phyloP scores from a whole-genome alignment of 129 eudicot genomes.

The Flaveria robusta region DNA sequence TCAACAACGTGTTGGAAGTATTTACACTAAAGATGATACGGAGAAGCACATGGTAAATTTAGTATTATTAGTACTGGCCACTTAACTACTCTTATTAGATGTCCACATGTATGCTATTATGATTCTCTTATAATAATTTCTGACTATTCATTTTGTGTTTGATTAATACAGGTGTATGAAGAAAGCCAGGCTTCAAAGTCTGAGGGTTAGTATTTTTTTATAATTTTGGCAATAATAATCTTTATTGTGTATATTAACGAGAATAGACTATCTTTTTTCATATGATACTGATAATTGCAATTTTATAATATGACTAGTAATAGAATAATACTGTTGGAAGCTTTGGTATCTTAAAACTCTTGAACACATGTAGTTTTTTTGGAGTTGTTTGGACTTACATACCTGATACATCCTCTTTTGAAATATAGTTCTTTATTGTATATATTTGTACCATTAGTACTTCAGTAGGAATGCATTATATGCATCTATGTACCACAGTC shows the following conservation, averaged over 20 bases:
- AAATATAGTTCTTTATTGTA: neutral
- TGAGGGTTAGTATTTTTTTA: constrained; percentile 60
- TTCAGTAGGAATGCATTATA: neutral
- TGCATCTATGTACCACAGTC: neutral
- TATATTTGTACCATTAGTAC: neutral
- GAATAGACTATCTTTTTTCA: neutral
- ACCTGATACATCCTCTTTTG: too few relatives aligned
- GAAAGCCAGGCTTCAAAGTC: constrained; percentile 45
- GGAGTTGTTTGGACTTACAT: neutral
- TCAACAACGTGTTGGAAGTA: constrained; percentile 36
- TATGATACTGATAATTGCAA: neutral
- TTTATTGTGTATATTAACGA: neutral
- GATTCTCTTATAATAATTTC: constrained; percentile 8
- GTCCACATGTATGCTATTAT: constrained; percentile 8
- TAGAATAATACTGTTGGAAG: neutral
- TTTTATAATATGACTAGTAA: neutral
- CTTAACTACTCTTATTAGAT: constrained; percentile 14
- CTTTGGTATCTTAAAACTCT: neutral
- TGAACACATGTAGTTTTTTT: neutral
- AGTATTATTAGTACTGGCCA: neutral
- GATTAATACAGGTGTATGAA: constrained; percentile 51
- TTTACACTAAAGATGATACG: constrained; percentile 38
- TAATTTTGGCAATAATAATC: neutral
- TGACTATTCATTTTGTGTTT: constrained; percentile 15
- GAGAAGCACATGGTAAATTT: constrained; percentile 49